Evolutionary conservation across 2,329 filamentous ascomycete genomes (phyloP), one percentile per base, ranked within the genome.

Genomic region (Corynespora cassiicola): DNA sequence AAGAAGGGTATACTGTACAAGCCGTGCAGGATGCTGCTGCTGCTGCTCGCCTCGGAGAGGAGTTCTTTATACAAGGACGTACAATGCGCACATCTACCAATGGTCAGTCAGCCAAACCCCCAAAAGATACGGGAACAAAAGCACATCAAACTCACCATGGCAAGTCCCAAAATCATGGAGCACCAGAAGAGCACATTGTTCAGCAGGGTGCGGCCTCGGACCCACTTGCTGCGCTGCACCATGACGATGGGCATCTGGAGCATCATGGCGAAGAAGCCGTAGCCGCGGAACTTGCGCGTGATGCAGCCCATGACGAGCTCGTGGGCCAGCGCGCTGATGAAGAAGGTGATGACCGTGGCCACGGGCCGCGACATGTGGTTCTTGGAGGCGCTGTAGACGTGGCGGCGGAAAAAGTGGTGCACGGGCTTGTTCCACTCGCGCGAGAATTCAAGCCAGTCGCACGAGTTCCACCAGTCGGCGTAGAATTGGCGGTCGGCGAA

Each of bases 241-340:
- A 91, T 82, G n/a, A 97, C 88, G 52, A 97, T 94, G 1, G 94
- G 94, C 54, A 97, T 79, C 75, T 99, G 94, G 47, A 95, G 73
- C 94, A 99, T 97, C 84, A 96, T 94, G 47, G 89, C 87, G 14
- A 95, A 62, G 64, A 96, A 95, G 7, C 92, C 94, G 63, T 97
- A 99, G 9, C 94, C 94, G 23, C 94, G 77, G 29, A 97, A 77
- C 74, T 99, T 97, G 76, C 96, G 92, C 17, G 91, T 96, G 65
- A 99, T 97, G 68, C 92, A 97, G 6, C 88, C 90, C 88, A 99
- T 95, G 58, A 99, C 88, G 40, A 99, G 80, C 70, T 99, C 94
- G 65, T 97, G 94, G 11, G 90, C 90, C 15, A 95, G 64, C 22
- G 94, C 89, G 42, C 86, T 91, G 58, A 97, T 87, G 40, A 97